phyloP scores from a whole-genome alignment of 495 filamentous ascomycete species.

The Xanthoparmelia taractica region DNA sequence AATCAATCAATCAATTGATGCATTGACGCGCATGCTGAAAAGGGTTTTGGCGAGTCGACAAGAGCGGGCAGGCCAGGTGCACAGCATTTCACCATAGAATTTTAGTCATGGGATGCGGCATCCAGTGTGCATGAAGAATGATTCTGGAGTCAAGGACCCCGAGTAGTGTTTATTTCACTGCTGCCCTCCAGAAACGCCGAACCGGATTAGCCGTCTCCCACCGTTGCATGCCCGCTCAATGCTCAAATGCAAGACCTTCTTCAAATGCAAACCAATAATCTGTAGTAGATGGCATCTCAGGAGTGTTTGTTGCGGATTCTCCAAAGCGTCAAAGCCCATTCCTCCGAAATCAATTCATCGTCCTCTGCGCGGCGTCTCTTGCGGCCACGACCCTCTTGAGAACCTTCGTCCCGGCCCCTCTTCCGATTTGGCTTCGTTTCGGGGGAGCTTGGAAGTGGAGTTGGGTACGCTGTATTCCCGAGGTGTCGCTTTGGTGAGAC shows the following conservation, averaged over 20 bases:
- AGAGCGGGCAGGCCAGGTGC: neutral
- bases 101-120: too few relatives aligned
- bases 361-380: slow-evolving; percentile 1
- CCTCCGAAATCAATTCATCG: neutral
- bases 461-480: neutral
- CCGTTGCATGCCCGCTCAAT: neutral
- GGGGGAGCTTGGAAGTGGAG: neutral
- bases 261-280: neutral
- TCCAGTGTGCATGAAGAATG: neutral
- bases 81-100: neutral
- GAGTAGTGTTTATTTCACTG: neutral
- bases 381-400: neutral
- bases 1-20: neutral
- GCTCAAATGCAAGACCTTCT: neutral
- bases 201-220: neutral
- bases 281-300: neutral
- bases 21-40: neutral
- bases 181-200: neutral
- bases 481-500: neutral
- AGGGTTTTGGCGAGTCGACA: neutral
- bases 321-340: neutral
- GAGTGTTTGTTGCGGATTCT: neutral
- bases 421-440: neutral
- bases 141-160: neutral
- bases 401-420: neutral